These are phyloP conservation scores for Martiniozyma asiatica DNA, from an alignment of 1,139 yeast genomes.

Conservation along the genomic window DNA sequence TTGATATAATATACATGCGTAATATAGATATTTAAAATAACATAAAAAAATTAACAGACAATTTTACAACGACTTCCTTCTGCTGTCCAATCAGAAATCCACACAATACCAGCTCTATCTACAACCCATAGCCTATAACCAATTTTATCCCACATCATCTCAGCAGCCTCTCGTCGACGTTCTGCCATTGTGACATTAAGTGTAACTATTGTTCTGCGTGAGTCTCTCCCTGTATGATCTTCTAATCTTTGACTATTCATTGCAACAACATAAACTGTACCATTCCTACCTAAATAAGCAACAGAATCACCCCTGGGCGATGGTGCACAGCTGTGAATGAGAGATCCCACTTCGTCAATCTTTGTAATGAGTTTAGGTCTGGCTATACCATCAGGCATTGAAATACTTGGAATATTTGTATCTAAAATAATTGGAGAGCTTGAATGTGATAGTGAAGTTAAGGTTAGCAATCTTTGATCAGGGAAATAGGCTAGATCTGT, in stretches of 20 bases:
- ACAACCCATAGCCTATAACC: slow-evolving; percentile 70
- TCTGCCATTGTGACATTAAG: slow-evolving; percentile 73
- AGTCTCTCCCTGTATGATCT: slow-evolving; percentile 36
- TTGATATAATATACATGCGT: neutral
- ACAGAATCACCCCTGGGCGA: slow-evolving; percentile 84
- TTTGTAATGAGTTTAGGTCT: slow-evolving; percentile 46
- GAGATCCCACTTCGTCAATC: slow-evolving; percentile 71
- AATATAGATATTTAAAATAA: neutral
- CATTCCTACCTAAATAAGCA: slow-evolving; percentile 69
- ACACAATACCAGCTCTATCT: slow-evolving; percentile 71
- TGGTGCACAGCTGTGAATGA: slow-evolving; percentile 58
- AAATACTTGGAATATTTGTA: slow-evolving; percentile 33
- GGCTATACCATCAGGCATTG: slow-evolving; percentile 30
- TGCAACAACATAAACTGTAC: slow-evolving; percentile 52
- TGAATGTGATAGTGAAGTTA: slow-evolving; percentile 48
- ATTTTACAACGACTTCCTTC: slow-evolving; percentile 71
- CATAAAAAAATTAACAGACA: neutral
- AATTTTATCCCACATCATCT: slow-evolving; percentile 60
- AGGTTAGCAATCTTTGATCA: slow-evolving; percentile 41
- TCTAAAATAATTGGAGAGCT: slow-evolving; percentile 53
- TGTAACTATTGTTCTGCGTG: slow-evolving; percentile 52
- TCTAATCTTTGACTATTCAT: slow-evolving; percentile 43
- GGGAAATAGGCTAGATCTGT: slow-evolving; percentile 73
- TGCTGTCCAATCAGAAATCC: slow-evolving; percentile 78
- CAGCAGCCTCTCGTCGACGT: slow-evolving; percentile 59